phyloP scores from a whole-genome alignment of 2,329 filamentous ascomycete genomes.

The Mariannaea elegans region DNA sequence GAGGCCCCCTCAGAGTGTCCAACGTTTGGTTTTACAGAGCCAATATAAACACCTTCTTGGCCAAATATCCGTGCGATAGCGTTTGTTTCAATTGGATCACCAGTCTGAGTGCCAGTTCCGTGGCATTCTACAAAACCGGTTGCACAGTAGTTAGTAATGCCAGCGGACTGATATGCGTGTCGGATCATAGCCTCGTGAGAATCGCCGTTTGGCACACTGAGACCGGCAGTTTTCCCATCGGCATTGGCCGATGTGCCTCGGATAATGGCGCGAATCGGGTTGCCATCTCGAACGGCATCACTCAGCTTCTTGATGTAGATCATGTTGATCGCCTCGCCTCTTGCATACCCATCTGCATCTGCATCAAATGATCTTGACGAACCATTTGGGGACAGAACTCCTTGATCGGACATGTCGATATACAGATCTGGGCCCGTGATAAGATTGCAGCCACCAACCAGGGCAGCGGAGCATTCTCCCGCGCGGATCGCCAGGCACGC shows the following conservation, averaged over 20 bases:
- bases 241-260: constrained; percentile 53
- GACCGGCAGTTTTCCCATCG: constrained; percentile 45
- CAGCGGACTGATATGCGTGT: constrained; percentile 37
- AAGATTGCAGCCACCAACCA: constrained; percentile 34
- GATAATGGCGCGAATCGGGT: constrained; percentile 60
- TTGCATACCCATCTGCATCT: constrained; percentile 56
- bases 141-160: constrained; percentile 21
- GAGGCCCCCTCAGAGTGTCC: constrained; percentile 36
- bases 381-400: constrained; percentile 37
- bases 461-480: constrained; percentile 29
- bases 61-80: constrained; percentile 3
- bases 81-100: constrained; percentile 22
- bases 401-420: constrained; percentile 23
- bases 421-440: constrained; percentile 30
- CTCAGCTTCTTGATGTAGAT: constrained; percentile 63
- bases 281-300: constrained; percentile 61
- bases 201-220: not conserved
- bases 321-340: constrained; percentile 64
- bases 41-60: not conserved
- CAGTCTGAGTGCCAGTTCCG: constrained; percentile 33
- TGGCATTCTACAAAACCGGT: constrained; percentile 19
- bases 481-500: constrained; percentile 13
- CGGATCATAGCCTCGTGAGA: constrained; percentile 46
- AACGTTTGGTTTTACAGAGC: constrained; percentile 52
- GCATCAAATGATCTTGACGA: constrained; percentile 48